phyloP scores from a whole-genome alignment of 192 early-diverging fungal genomes.

The Glomus cerebriforme region DNA sequence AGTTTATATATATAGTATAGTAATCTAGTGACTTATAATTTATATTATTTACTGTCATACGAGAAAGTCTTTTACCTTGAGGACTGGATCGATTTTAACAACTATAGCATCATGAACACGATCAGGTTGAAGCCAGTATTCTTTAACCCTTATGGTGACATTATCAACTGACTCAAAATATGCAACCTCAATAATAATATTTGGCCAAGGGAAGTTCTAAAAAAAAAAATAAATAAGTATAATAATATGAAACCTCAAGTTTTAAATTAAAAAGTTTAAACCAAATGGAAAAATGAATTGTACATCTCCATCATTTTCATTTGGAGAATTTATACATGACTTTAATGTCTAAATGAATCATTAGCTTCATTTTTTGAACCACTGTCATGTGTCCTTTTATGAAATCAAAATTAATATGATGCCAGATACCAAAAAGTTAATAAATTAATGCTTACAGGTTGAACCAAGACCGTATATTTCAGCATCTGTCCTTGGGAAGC shows the following conservation, averaged over 20 bases:
- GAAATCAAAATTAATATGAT: slow-evolving; percentile 24
- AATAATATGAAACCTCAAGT: slow-evolving; percentile 15
- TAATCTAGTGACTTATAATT: slow-evolving; percentile 13
- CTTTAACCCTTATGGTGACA: neutral
- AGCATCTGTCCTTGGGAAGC: neutral
- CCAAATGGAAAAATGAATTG: slow-evolving; percentile 19
- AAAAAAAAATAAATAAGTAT: slow-evolving; percentile 8
- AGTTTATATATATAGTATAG: neutral
- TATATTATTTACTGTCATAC: slow-evolving; percentile 15
- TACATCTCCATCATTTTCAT: slow-evolving; percentile 18
- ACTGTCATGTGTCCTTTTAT: neutral
- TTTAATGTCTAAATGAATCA: slow-evolving; percentile 1
- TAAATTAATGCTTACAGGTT: slow-evolving; percentile 20
- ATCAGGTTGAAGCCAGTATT: slow-evolving; percentile 22
- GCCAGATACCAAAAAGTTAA: slow-evolving; percentile 2
- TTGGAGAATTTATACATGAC: neutral
- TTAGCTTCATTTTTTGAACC: slow-evolving; percentile 3
- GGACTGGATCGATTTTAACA: slow-evolving; percentile 25
- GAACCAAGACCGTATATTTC: neutral
- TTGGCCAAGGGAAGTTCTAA: slow-evolving; percentile 12
- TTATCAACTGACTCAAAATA: slow-evolving; percentile 16
- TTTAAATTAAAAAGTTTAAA: slow-evolving; percentile 13
- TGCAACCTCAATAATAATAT: slow-evolving; percentile 20
- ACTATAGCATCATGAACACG: slow-evolving; percentile 9
- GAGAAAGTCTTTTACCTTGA: slow-evolving; percentile 1